Evolutionary conservation across 768 basidiomycete genomes (phyloP).

Genomic region (Arthromyces matolae): DNA sequence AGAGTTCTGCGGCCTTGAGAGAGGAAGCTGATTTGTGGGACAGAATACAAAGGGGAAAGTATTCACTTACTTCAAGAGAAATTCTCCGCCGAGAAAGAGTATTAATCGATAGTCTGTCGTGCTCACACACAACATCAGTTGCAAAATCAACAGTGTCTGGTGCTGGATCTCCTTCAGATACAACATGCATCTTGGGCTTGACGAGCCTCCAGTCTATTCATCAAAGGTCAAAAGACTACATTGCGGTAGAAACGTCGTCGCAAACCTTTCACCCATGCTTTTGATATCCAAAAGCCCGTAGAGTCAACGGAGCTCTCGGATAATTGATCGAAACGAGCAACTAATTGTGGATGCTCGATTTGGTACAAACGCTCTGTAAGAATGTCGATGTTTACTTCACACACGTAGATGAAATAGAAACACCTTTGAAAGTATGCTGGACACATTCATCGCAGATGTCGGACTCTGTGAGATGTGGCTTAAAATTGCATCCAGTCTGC

Average conservation of each 20-base stretch:
- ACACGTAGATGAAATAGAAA: conserved; percentile 5
- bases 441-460: conserved; percentile 67
- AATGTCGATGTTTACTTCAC: conserved; percentile 1
- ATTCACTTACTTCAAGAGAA: conserved; percentile 47
- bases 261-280: conserved; percentile 72
- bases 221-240: not conserved
- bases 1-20: conserved; percentile 50
- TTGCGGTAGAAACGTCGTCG: not conserved
- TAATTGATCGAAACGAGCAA: conserved; percentile 54
- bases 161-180: conserved; percentile 54
- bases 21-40: conserved; percentile 2
- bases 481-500: conserved; percentile 45
- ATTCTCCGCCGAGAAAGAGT: conserved; percentile 56
- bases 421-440: conserved; percentile 53
- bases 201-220: conserved; percentile 64
- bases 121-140: conserved; percentile 68
- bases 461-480: conserved; percentile 41
- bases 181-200: conserved; percentile 75
- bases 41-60: not conserved
- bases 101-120: conserved; percentile 57
- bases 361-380: conserved; percentile 68
- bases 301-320: conserved; percentile 40
- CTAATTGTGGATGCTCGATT: conserved; percentile 60
- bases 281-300: conserved; percentile 69
- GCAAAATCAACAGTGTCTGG: conserved; percentile 59